Evolutionary conservation across 2,329 filamentous ascomycete species (phyloP).

Genomic region (Beauveria sp.): DNA sequence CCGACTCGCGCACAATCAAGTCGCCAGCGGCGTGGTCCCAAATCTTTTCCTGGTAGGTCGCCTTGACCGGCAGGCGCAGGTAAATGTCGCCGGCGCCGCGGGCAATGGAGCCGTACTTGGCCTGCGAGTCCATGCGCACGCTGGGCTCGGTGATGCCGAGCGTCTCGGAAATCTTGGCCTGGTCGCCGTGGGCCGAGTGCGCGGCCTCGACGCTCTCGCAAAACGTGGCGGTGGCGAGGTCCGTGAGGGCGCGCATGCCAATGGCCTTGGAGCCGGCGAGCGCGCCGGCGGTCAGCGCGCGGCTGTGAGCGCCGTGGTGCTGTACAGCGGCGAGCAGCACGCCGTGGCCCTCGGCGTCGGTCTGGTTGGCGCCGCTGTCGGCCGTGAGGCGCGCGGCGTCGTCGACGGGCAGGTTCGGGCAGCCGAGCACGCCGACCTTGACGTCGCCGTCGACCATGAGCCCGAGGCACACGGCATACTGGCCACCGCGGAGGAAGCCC

Average conservation of each 20-base stretch:
- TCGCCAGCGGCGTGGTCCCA: slow-evolving; percentile 98
- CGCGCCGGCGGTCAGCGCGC: slow-evolving; percentile 51
- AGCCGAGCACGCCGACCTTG: slow-evolving; percentile 88
- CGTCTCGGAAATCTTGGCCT: slow-evolving; percentile 69
- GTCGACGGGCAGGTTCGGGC: slow-evolving; percentile 88
- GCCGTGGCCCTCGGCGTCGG: slow-evolving; percentile 63
- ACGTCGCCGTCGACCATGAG: slow-evolving; percentile 91
- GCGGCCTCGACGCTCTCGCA: slow-evolving; percentile 94
- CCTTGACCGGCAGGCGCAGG: slow-evolving; percentile 75
- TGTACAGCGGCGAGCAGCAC: slow-evolving; percentile 81
- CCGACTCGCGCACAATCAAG: slow-evolving; percentile 87
- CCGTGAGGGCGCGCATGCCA: slow-evolving; percentile 67
- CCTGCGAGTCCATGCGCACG: slow-evolving; percentile 95
- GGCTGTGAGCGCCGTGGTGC: slow-evolving; percentile 72
- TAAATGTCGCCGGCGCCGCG: slow-evolving; percentile 93
- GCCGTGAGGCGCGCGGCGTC: slow-evolving; percentile 54
- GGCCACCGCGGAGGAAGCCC: slow-evolving; percentile 89
- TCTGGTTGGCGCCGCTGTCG: slow-evolving; percentile 66
- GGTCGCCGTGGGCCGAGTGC: slow-evolving; percentile 84
- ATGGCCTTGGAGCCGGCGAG: slow-evolving; percentile 55
- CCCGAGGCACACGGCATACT: slow-evolving; percentile 92
- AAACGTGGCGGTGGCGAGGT: slow-evolving; percentile 77
- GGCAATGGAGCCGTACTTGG: slow-evolving; percentile 94
- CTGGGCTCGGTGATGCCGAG: slow-evolving; percentile 84
- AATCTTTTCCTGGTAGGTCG: slow-evolving; percentile 95